Evolutionary conservation across 805 yeast genomes (phyloP), one percentile per base, ranked within the genome.

Genomic region (Wickerhamiella vanderwaltii): DNA sequence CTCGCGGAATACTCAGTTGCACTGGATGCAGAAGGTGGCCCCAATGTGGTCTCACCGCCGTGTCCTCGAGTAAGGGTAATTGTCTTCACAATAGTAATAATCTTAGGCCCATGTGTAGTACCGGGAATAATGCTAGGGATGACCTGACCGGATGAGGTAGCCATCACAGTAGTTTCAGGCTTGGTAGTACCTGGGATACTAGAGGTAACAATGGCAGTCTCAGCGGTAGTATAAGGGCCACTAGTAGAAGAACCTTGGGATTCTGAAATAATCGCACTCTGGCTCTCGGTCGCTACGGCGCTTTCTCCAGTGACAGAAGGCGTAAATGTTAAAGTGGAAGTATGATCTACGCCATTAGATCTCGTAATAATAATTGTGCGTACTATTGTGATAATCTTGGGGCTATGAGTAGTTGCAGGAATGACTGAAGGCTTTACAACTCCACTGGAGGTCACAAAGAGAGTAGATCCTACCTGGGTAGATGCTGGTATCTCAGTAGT

Each of bases 1-100:
- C 30, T 12, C 13, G 39, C 29, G 3, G 31, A 19, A 11, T 11
- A 4, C n/a, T 35, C 5, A 2, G 43, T 35, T 39, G 44, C 20
- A 19, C 43, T 2, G 15, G 29, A n/a, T 9, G 29, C 12, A 2
- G 16, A 22, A 34, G 29, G 7, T 12, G 30, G 17, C 9, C 26
- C 26, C 7, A 11, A 7, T 7, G 26, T 25, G 24, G 26, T n/a
- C 9, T 9, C 37, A 15, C 29, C 19, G 23, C 33, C 17, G 15
- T 19, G 23, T 2, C n/a, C 13, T 19, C 25, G 19, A 19, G 39
- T 36, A 17, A 40, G 7, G 5, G 35, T 24, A 7, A 32, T 18
- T 9, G 43, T 40, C 33, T 25, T 26, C 34, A 26, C 26, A 25
- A 39, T 39, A 3, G 43, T 39, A 16, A 39, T 20, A 24, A 39